These are phyloP conservation scores for Copromyces sp. DNA, from an alignment of 495 filamentous ascomycete genomes.

Conservation along the genomic window DNA sequence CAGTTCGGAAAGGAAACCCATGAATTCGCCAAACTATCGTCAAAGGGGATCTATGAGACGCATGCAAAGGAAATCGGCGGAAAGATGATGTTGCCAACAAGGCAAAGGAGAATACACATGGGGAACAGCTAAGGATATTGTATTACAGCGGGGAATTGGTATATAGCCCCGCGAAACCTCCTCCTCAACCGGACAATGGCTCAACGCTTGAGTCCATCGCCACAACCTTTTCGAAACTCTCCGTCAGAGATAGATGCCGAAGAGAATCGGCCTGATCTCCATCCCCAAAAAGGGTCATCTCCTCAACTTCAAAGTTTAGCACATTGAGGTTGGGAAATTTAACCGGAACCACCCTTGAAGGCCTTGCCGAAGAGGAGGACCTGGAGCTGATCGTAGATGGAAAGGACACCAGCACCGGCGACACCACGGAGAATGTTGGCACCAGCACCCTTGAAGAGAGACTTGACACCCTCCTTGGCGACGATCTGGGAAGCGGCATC, in stretches of 20 bases:
- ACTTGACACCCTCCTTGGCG: conserved; percentile 90
- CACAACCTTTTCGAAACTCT: conserved; percentile 4
- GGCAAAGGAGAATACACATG: conserved; percentile 38
- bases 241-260: neutral
- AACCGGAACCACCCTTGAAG: conserved; percentile 87
- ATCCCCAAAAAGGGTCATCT: conserved; percentile 26
- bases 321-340: conserved; percentile 37
- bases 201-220: neutral
- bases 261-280: conserved; percentile 19
- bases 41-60: conserved; percentile 33
- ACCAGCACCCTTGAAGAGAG: conserved; percentile 99
- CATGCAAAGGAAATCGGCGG: conserved; percentile 30
- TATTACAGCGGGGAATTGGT: conserved; percentile 46
- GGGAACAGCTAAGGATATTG: conserved; percentile 47
- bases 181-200: neutral
- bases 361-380: conserved; percentile 98
- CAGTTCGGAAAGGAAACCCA: conserved; percentile 13
- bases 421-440: conserved; percentile 99
- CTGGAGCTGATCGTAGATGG: conserved; percentile 99
- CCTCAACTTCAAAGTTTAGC: conserved; percentile 15
- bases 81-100: conserved; percentile 27
- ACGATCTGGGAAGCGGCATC: conserved; percentile 94
- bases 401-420: conserved; percentile 99
- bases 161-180: conserved; percentile 3
- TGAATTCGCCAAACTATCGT: conserved; percentile 17